phyloP scores from a whole-genome alignment of 441 rosid genomes.

The Rhodomyrtus psidioides region DNA sequence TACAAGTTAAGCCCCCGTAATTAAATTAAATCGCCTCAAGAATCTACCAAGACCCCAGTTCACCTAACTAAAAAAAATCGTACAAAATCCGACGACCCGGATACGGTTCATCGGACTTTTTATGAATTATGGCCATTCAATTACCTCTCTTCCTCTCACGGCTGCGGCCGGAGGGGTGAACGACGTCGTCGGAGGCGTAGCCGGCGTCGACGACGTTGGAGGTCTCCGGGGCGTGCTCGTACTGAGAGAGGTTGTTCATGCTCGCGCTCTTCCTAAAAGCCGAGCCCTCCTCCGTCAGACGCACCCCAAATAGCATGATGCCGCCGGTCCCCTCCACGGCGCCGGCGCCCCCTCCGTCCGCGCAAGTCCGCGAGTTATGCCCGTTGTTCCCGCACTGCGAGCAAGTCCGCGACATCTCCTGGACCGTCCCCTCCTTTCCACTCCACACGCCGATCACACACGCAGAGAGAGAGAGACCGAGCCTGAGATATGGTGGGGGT shows the following conservation, averaged over 20 bases:
- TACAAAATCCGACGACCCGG: not conserved
- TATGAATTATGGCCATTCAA: not conserved
- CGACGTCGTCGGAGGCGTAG: constrained; percentile 81
- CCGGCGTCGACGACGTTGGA: constrained; percentile 43
- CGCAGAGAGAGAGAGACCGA: not conserved
- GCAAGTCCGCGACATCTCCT: constrained; percentile 49
- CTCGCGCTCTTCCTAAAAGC: constrained; percentile 74
- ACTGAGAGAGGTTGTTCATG: constrained; percentile 81
- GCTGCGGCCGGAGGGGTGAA: constrained; percentile 61
- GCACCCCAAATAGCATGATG: constrained; percentile 83
- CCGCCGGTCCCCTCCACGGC: constrained; percentile 24
- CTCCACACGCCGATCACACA: not conserved
- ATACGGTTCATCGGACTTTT: not conserved
- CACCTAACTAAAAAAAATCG: not conserved
- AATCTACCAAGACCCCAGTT: not conserved
- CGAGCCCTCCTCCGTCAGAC: constrained; percentile 35
- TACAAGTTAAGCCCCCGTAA: constrained; percentile 3
- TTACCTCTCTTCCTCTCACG: constrained; percentile 79
- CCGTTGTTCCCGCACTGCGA: constrained; percentile 68
- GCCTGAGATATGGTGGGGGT: not conserved
- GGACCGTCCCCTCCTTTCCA: not conserved
- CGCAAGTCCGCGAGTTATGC: constrained; percentile 59
- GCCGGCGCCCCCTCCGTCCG: constrained; percentile 12
- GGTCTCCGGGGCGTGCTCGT: constrained; percentile 46
- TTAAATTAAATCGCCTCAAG: not conserved